These are phyloP conservation scores for Aspergillus ibericus DNA, from an alignment of 2,329 filamentous ascomycete genomes.

Conservation along the genomic window DNA sequence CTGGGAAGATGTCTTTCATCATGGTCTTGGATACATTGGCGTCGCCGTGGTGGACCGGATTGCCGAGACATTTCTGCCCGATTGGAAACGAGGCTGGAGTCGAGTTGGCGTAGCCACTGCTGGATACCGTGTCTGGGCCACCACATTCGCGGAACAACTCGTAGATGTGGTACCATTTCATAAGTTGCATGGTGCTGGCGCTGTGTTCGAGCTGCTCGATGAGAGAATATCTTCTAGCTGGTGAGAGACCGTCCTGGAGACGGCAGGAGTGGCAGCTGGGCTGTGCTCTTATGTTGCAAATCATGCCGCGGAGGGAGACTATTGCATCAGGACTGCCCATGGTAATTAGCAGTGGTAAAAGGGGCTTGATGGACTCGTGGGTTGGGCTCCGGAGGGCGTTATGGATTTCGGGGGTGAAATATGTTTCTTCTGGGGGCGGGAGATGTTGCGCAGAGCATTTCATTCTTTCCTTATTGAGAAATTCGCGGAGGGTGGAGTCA, in stretches of 20 bases:
- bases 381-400: too few relatives aligned
- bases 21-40: conserved; percentile 1
- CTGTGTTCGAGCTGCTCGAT: conserved; percentile 4
- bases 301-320: conserved; percentile 2
- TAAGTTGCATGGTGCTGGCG: background rate
- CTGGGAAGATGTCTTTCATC: conserved; percentile 8
- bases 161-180: conserved; percentile 9
- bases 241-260: background rate
- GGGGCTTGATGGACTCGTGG: too few relatives aligned
- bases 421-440: too few relatives aligned
- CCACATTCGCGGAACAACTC: conserved; percentile 7
- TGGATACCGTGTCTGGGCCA: conserved; percentile 2
- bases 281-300: conserved; percentile 1
- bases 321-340: conserved; percentile 3
- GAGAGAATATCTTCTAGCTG: background rate
- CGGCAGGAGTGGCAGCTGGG: background rate
- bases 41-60: conserved; percentile 7
- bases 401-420: too few relatives aligned
- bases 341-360: background rate
- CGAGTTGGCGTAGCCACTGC: background rate
- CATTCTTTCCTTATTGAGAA: too few relatives aligned
- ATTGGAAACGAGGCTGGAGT: background rate
- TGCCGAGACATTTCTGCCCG: background rate
- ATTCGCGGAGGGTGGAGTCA: too few relatives aligned
- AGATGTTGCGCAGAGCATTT: too few relatives aligned